Evolutionary conservation across 1,284 basidiomycete genomes (phyloP).

Genomic region (Pascua guehoae): DNA sequence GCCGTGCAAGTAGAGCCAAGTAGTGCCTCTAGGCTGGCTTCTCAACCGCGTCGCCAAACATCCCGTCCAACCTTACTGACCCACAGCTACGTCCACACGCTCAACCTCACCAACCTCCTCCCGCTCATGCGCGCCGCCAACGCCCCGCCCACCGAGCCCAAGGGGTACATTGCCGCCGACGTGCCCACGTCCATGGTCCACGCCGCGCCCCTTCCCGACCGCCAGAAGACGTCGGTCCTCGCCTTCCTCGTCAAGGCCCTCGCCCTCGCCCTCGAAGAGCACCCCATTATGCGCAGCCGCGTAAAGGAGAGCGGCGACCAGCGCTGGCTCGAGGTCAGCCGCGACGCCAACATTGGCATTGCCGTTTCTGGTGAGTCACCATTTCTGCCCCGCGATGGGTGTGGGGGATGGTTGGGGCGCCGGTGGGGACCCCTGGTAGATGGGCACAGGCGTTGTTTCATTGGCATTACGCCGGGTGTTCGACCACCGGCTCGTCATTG

Average conservation of each 20-base stretch:
- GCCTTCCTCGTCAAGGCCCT: conserved; percentile 84
- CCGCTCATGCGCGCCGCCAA: conserved; percentile 68
- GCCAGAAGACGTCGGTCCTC: conserved; percentile 65
- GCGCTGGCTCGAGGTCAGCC: conserved; percentile 34
- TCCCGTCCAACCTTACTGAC: conserved; percentile 38
- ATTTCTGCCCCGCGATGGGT: too few relatives aligned
- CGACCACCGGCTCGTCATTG: too few relatives aligned
- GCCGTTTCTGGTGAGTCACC: conserved; percentile 27
- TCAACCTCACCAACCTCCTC: conserved; percentile 76
- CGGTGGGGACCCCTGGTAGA: too few relatives aligned
- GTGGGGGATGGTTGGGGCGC: too few relatives aligned
- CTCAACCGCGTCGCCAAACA: conserved; percentile 16
- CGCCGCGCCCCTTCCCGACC: conserved; percentile 37
- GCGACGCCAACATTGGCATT: conserved; percentile 37
- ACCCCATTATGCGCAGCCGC: conserved; percentile 42
- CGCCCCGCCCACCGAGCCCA: conserved; percentile 52
- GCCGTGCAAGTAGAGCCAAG: too few relatives aligned
- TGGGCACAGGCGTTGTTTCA: conserved; percentile 38
- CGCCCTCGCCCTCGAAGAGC: conserved; percentile 69
- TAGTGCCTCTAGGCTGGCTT: conserved; percentile 31
- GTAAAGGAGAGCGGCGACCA: conserved; percentile 24
- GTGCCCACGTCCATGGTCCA: conserved; percentile 54
- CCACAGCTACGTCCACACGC: conserved; percentile 62
- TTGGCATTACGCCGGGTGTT: too few relatives aligned
- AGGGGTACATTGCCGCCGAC: conserved; percentile 48